phyloP scores from a whole-genome alignment of 2,329 filamentous ascomycete species.

The Aspergillus unguis region DNA sequence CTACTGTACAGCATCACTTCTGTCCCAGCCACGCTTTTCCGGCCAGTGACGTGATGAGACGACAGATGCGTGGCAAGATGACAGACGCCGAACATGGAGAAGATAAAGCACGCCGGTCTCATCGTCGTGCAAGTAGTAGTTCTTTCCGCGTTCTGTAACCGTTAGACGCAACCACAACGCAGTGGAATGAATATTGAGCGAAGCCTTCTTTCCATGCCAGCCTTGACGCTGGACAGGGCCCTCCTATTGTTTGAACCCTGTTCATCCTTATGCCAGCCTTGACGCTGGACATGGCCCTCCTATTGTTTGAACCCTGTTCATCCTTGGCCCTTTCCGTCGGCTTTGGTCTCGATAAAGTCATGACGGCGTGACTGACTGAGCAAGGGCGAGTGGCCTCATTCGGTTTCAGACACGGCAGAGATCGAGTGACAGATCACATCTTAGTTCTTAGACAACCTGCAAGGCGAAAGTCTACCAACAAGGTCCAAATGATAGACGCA shows the following conservation, averaged over 20 bases:
- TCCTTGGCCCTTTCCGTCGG: neutral
- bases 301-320: conserved; percentile 1
- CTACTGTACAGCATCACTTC: conserved; percentile 7
- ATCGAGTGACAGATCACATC: conserved; percentile 19
- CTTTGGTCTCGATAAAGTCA: conserved; percentile 1
- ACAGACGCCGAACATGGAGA: neutral
- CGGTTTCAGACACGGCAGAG: neutral
- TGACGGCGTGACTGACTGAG: conserved; percentile 1
- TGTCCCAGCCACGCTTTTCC: neutral
- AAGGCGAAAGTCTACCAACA: conserved; percentile 12
- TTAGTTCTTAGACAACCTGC: conserved; percentile 15
- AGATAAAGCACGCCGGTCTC: conserved; percentile 1
- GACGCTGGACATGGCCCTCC: neutral
- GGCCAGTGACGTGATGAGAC: neutral
- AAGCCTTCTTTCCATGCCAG: neutral
- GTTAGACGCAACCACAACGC: neutral
- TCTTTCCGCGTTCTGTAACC: neutral
- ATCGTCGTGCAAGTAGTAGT: neutral
- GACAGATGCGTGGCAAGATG: neutral
- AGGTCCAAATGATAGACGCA: conserved; percentile 5
- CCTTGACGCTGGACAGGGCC: neutral
- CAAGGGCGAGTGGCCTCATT: conserved; percentile 7
- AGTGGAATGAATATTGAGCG: neutral
- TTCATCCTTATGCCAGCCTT: neutral
- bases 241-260: neutral